phyloP scores from a whole-genome alignment of 1,139 yeast species.

The Debaryomyces subglobosus region DNA sequence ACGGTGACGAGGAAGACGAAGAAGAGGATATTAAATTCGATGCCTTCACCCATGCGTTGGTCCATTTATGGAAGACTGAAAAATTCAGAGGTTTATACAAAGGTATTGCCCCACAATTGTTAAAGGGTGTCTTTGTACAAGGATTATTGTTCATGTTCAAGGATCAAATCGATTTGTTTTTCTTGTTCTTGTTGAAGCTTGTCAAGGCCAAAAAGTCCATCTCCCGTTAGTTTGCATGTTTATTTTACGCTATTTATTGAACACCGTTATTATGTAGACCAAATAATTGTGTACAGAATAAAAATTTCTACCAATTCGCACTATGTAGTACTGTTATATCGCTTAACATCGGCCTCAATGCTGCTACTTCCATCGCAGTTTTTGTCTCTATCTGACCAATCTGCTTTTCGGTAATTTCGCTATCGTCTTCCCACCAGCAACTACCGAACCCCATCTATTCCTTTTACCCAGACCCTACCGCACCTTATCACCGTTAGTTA shows the following conservation, averaged over 20 bases:
- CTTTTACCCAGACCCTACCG: no score
- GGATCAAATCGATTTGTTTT: slow-evolving; percentile 61
- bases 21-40: slow-evolving; percentile 42
- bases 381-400: no score
- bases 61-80: slow-evolving; percentile 48
- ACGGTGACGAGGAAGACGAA: slow-evolving; percentile 31
- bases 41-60: slow-evolving; percentile 45
- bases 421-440: neutral
- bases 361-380: no score
- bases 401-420: no score
- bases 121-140: slow-evolving; percentile 84
- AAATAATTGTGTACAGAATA: neutral
- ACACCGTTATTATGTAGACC: neutral
- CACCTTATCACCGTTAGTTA: no score
- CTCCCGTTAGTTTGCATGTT: slow-evolving; percentile 3
- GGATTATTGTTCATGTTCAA: slow-evolving; percentile 84
- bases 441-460: neutral
- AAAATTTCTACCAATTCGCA: no score
- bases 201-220: slow-evolving; percentile 22
- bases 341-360: no score
- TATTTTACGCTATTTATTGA: neutral
- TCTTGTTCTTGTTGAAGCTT: slow-evolving; percentile 40
- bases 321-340: neutral
- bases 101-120: slow-evolving; percentile 79
- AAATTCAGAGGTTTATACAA: slow-evolving; percentile 58